Base-by-base conservation (phyloP, 352 stramenopile species). In the Lagenidium giganteum region DNA sequence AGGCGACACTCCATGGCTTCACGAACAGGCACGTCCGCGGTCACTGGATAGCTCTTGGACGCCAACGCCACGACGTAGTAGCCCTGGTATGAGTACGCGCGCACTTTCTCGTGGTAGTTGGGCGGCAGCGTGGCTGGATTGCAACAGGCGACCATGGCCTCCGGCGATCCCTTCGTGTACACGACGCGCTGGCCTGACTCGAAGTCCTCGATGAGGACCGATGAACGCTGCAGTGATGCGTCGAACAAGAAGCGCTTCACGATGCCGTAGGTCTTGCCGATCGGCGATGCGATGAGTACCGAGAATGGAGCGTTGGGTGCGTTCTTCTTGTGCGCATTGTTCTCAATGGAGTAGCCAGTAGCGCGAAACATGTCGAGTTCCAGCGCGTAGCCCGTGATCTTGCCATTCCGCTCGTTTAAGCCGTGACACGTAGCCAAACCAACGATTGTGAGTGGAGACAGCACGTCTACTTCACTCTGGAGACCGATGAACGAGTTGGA, bases 21-120 rank as follows among this genome's bases (percentile, higher is more conserved):
- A 21, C 87, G 84, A 26, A 62, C 42, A 0, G 70, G 57, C 9
- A 78, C 54, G 30, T 83, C 62, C 0, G 65, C 52, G 1, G 61
- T 71, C 17, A 83, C 67, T 2, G 71, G 50, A 31, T 82, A 81
- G 7, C 53, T 71, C 47, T 85, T 87, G 33, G 56, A 71, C 1
- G 67, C 70, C 5, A 96, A 13, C 13, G 67, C 76, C 31, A 82
- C 63, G 7, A 91, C 67, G 54, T 97, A 96, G 44, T 92, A 85
- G 5, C 89, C 89, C 48, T 92, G 64, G 36, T 76, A 83, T 18
- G 83, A 71, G 60, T 84, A 89, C 23, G 59, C 39, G 16, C 67
- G 62, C 33, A 83, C 52, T 21, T 67, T 70, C 13, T 64, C 65
- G 17, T 80, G 39, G 45, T 90, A 96, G 46, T 92, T 78, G 16